These are phyloP conservation scores for Sugiyamaella xylanicola DNA, from an alignment of 1,139 yeast genomes.

Conservation along the genomic window DNA sequence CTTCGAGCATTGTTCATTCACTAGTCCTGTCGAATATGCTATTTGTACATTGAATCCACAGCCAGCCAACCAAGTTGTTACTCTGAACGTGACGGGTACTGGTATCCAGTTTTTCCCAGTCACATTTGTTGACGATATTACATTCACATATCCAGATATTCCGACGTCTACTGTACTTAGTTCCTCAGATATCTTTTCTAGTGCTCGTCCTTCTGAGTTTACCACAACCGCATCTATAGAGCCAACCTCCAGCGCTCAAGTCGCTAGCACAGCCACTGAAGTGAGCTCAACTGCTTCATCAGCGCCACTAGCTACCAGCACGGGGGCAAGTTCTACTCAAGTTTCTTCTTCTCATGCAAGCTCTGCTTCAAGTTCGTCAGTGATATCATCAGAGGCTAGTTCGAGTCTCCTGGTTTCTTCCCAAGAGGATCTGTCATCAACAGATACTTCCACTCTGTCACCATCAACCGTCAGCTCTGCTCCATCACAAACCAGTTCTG, in stretches of 20 bases:
- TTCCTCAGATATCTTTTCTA: background rate
- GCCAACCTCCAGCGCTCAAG: background rate
- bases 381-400: too few relatives aligned
- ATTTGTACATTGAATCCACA: background rate
- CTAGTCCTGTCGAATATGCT: background rate
- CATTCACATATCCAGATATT: background rate
- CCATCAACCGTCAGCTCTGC: too few relatives aligned
- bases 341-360: background rate
- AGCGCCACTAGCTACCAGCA: too few relatives aligned
- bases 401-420: too few relatives aligned
- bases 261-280: background rate
- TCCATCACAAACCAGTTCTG: too few relatives aligned
- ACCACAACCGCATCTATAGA: background rate
- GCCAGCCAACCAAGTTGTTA: background rate
- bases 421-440: too few relatives aligned
- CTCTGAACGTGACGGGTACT: background rate
- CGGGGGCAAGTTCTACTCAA: background rate
- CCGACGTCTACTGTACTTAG: background rate
- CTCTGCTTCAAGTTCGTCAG: background rate
- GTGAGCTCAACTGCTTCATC: slow-evolving; percentile 5
- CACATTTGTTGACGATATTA: background rate
- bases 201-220: background rate
- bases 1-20: background rate
- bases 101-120: background rate
- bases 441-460: too few relatives aligned